Evolutionary conservation across 2,329 filamentous ascomycete genomes (phyloP).

Genomic region (Corynespora cassiicola): DNA sequence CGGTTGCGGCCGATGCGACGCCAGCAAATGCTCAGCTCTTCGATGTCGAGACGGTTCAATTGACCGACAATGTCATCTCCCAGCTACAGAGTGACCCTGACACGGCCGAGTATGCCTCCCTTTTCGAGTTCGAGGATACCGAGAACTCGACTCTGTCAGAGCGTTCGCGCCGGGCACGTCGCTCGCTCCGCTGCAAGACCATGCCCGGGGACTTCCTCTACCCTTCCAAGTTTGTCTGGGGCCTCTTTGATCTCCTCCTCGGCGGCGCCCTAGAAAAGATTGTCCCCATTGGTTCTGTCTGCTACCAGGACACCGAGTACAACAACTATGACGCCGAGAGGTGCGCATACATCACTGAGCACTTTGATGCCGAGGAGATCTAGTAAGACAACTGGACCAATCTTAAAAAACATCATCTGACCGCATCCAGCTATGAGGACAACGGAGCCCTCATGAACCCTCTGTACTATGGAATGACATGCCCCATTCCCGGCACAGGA

Average conservation of each 20-base stretch:
- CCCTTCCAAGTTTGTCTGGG: conserved; percentile 25
- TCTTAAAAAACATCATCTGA: not conserved
- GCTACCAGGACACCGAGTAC: conserved; percentile 34
- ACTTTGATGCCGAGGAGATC: conserved; percentile 21
- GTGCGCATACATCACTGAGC: conserved; percentile 26
- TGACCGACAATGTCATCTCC: conserved; percentile 31
- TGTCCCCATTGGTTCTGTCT: conserved; percentile 33
- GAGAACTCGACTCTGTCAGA: conserved; percentile 13
- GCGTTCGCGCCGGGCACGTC: conserved; percentile 15
- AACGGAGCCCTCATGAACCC: conserved; percentile 35
- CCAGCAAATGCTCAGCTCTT: conserved; percentile 29
- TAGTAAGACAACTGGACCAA: conserved; percentile 19
- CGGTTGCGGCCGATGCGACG: conserved; percentile 21
- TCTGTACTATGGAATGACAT: conserved; percentile 37
- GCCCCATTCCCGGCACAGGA: conserved; percentile 10
- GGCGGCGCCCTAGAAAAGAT: conserved; percentile 32
- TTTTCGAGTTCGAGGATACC: conserved; percentile 45
- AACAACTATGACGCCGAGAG: conserved; percentile 34
- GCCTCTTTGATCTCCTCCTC: conserved; percentile 26
- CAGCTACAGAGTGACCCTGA: conserved; percentile 21
- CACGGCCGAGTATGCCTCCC: conserved; percentile 25
- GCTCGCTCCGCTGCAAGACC: conserved; percentile 30
- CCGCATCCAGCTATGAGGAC: conserved; percentile 22
- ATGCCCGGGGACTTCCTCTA: conserved; percentile 35
- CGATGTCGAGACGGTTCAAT: conserved; percentile 24